Evolutionary conservation across 2,329 filamentous ascomycete genomes (phyloP).

Genomic region (Tolypocladium tundrense): DNA sequence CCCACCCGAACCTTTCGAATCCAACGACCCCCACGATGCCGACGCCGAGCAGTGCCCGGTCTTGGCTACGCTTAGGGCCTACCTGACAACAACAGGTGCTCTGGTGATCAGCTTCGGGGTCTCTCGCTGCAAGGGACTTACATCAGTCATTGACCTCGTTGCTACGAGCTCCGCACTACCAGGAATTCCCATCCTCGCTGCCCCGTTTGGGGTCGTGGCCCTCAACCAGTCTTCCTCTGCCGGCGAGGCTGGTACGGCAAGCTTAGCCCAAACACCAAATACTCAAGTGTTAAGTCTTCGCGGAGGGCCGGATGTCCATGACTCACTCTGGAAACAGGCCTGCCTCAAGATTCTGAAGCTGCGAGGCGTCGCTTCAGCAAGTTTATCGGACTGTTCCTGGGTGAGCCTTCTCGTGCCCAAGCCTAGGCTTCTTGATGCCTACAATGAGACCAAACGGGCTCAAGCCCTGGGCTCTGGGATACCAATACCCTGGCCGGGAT

Average conservation of each 20-base stretch:
- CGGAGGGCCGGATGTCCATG: slow-evolving; percentile 27
- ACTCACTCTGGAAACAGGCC: slow-evolving; percentile 36
- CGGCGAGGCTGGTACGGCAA: slow-evolving; percentile 19
- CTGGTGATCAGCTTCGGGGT: slow-evolving; percentile 40
- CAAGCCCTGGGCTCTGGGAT: slow-evolving; percentile 23
- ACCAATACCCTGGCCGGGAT: slow-evolving; percentile 43
- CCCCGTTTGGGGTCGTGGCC: slow-evolving; percentile 38
- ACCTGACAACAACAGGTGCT: slow-evolving; percentile 45
- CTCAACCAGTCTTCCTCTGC: slow-evolving; percentile 12
- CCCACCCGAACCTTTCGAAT: slow-evolving; percentile 12
- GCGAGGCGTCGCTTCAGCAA: slow-evolving; percentile 34
- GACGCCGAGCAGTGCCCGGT: slow-evolving; percentile 15
- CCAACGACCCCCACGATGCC: slow-evolving; percentile 8
- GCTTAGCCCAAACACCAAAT: slow-evolving; percentile 40
- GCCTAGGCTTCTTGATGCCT: slow-evolving; percentile 30
- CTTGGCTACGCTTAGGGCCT: slow-evolving; percentile 41
- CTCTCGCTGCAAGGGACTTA: slow-evolving; percentile 35
- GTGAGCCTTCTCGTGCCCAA: slow-evolving; percentile 39
- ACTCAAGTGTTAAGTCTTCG: slow-evolving; percentile 36
- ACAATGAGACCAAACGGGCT: slow-evolving; percentile 29
- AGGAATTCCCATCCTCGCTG: slow-evolving; percentile 38
- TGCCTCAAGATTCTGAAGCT: slow-evolving; percentile 41
- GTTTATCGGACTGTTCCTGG: slow-evolving; percentile 37
- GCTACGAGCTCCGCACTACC: slow-evolving; percentile 27
- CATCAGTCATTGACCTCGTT: slow-evolving; percentile 33